Conservation (phyloP, 768 basidiomycete genomes). For the Candolleomyces efflorescens region DNA sequence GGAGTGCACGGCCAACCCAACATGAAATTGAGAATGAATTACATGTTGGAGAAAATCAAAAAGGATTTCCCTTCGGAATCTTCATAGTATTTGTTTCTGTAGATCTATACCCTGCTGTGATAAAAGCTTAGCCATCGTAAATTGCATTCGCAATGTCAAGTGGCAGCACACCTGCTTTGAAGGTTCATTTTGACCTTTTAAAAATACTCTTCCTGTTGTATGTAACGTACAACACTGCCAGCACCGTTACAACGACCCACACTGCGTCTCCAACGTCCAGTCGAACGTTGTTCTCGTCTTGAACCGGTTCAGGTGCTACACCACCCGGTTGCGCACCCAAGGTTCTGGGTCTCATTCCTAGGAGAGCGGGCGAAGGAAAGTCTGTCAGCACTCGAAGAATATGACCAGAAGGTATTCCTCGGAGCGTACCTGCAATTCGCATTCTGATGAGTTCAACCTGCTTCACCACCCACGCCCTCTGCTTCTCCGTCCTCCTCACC, state of each 20-base stretch:
- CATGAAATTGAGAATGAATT: conserved; percentile 87
- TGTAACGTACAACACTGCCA: neutral
- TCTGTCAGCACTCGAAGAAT: no score
- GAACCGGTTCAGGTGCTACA: neutral
- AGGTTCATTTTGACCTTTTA: neutral
- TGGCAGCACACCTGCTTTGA: neutral
- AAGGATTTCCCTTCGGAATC: conserved; percentile 30
- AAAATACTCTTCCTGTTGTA: neutral
- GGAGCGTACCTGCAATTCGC: neutral
- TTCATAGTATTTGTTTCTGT: neutral
- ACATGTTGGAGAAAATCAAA: conserved; percentile 83
- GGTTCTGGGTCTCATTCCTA: no score
- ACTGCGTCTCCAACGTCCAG: neutral
- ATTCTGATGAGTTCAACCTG: neutral
- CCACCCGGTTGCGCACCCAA: neutral
- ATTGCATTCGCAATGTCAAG: neutral
- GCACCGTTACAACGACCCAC: neutral
- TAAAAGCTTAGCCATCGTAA: neutral
- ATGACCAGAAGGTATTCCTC: neutral
- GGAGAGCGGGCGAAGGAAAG: neutral
- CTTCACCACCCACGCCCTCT: neutral
- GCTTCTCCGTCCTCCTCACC: neutral
- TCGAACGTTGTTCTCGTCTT: neutral
- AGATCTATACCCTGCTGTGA: neutral
- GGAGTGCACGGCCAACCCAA: conserved; percentile 44